Conservation (phyloP, 164 flowering plant genomes). For the Vitis amurensis region DNA sequence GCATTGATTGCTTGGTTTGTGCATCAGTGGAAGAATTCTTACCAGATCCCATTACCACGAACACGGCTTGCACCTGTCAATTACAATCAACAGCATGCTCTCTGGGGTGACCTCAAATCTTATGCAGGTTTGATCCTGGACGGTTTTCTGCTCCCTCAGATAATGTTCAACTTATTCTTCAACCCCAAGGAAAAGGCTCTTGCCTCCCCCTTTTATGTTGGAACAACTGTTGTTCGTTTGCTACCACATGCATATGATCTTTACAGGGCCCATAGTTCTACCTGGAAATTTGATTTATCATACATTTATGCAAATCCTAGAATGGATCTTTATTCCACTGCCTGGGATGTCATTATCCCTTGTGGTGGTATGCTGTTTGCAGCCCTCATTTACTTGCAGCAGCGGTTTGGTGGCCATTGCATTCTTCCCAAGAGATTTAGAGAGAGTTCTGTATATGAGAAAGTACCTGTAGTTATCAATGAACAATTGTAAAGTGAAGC, state of each 20-base stretch:
- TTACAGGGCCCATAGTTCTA: conserved; percentile 29
- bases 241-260: conserved; percentile 50
- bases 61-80: not conserved
- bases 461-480: conserved; percentile 25
- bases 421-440: conserved; percentile 35
- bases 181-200: conserved; percentile 31
- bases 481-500: conserved; percentile 17
- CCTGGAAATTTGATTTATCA: conserved; percentile 22
- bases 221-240: conserved; percentile 36
- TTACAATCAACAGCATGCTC: conserved; percentile 11
- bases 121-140: conserved; percentile 46
- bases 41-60: conserved; percentile 1
- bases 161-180: conserved; percentile 35
- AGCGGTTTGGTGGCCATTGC: conserved; percentile 38
- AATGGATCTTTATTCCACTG: conserved; percentile 40
- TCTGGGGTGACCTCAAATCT: conserved; percentile 33
- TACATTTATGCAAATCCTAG: conserved; percentile 40
- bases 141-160: conserved; percentile 49
- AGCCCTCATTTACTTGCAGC: conserved; percentile 34
- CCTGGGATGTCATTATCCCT: conserved; percentile 42
- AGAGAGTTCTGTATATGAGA: conserved; percentile 30
- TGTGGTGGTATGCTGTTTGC: conserved; percentile 35
- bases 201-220: conserved; percentile 32
- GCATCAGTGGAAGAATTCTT: conserved; percentile 17
- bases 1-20: conserved; percentile 34